Evolutionary conservation across 352 stramenopile species (phyloP).

Genomic region (Pseudoperonospora humuli): DNA sequence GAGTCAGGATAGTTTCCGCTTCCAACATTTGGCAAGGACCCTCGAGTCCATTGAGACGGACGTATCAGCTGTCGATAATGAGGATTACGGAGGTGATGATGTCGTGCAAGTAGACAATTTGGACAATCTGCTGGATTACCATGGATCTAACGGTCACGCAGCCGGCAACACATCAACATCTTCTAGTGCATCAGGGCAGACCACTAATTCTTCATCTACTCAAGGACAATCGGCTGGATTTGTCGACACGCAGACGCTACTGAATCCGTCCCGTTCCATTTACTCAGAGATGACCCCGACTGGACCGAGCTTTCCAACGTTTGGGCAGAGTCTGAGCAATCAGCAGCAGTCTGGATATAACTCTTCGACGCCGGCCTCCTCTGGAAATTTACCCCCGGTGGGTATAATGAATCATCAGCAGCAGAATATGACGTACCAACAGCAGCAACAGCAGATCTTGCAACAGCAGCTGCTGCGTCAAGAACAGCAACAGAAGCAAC

Average conservation of each 20-base stretch:
- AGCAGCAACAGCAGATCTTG: conserved; percentile 35
- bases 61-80: conserved; percentile 72
- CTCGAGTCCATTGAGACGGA: conserved; percentile 78
- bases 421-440: conserved; percentile 36
- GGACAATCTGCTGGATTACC: conserved; percentile 78
- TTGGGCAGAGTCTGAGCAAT: conserved; percentile 21
- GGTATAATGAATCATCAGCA: conserved; percentile 29
- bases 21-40: conserved; percentile 71
- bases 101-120: conserved; percentile 82
- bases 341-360: conserved; percentile 27
- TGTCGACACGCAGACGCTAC: conserved; percentile 52
- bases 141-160: conserved; percentile 26
- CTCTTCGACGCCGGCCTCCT: conserved; percentile 3
- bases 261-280: conserved; percentile 50
- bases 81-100: conserved; percentile 74
- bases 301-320: conserved; percentile 22
- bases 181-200: conserved; percentile 2
- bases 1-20: conserved; percentile 80
- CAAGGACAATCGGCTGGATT: conserved; percentile 29
- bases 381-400: conserved; percentile 16
- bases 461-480: conserved; percentile 52
- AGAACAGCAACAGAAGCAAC: conserved; percentile 44
- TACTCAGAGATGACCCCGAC: conserved; percentile 36
- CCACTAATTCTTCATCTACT: background rate
- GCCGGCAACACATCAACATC: background rate